These are phyloP conservation scores for Oryza glumipatula DNA, from an alignment of 176 grass and related monocot species.

Conservation along the genomic window DNA sequence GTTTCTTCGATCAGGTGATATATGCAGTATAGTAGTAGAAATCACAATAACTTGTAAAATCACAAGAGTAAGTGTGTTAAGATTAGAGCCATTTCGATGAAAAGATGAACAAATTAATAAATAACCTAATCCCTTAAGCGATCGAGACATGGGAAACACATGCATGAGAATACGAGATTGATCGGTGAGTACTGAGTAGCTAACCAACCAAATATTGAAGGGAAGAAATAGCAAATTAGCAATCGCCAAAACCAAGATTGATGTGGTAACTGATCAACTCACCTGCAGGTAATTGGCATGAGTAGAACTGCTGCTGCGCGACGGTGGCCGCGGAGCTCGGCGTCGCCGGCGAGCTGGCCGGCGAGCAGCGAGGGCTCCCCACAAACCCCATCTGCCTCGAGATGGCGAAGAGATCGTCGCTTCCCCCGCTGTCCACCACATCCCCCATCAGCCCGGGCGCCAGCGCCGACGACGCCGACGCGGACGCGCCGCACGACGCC, in stretches of 20 bases:
- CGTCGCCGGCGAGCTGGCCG: constrained; percentile 6
- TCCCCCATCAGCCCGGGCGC: constrained; percentile 48
- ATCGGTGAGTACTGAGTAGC: constrained; percentile 9
- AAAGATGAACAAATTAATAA: constrained; percentile 2
- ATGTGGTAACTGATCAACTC: constrained; percentile 22
- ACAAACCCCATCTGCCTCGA: constrained; percentile 77
- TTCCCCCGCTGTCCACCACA: constrained; percentile 47
- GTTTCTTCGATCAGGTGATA: not conserved
- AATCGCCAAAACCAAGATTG: constrained; percentile 16
- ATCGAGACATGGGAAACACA: constrained; percentile 23
- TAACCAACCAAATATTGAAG: constrained; percentile 33
- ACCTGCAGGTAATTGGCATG: constrained; percentile 52
- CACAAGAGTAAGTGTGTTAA: not conserved
- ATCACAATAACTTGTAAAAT: not conserved
- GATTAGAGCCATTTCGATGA: constrained; percentile 21
- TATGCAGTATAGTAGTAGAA: constrained; percentile 3
- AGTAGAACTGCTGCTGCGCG: constrained; percentile 45
- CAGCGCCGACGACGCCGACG: constrained; percentile 45
- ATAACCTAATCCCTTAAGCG: not conserved
- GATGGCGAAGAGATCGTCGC: constrained; percentile 94
- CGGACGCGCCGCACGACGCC: constrained; percentile 50
- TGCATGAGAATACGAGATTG: constrained; percentile 38
- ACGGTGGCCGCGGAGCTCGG: constrained; percentile 38
- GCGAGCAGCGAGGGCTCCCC: constrained; percentile 42
- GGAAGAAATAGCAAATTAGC: not conserved